These are phyloP conservation scores for Pestalotiopsis sp. DNA, from an alignment of 2,329 filamentous ascomycete genomes.

Conservation along the genomic window DNA sequence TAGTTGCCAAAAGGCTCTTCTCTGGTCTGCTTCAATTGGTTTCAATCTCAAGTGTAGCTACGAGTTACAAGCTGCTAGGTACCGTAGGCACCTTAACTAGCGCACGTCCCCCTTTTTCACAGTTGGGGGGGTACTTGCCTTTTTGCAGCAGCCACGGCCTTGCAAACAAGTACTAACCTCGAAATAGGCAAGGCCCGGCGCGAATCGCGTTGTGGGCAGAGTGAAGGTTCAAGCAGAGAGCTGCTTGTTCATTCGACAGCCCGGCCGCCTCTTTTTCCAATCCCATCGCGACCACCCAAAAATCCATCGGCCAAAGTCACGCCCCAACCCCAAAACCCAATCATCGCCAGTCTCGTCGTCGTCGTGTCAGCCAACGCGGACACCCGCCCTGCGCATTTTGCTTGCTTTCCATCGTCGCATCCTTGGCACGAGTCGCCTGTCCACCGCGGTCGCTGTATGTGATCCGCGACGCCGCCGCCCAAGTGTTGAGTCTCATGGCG, in stretches of 20 bases:
- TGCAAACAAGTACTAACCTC: neutral
- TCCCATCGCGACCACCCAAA: neutral
- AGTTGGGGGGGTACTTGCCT: neutral
- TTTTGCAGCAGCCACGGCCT: neutral
- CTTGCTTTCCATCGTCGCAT: neutral
- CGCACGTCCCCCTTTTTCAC: conserved; percentile 1
- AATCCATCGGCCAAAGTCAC: neutral
- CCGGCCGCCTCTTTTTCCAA: conserved; percentile 10
- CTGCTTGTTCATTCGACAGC: conserved; percentile 10
- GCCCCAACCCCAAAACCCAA: neutral
- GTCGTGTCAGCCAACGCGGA: neutral
- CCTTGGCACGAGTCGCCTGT: neutral
- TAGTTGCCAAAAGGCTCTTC: too few species aligned
- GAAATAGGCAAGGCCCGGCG: conserved; percentile 4
- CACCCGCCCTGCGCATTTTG: neutral
- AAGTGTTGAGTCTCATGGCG: conserved; percentile 24
- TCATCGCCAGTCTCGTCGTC: conserved; percentile 1
- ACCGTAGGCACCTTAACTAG: neutral
- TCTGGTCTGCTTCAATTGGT: too few species aligned
- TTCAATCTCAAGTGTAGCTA: too few species aligned
- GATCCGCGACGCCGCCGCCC: conserved; percentile 14
- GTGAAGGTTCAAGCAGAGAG: neutral
- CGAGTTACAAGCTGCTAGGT: neutral
- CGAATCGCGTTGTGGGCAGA: conserved; percentile 5
- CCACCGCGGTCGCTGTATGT: conserved; percentile 16